Percentiles rank a stretch among this genome's conserved stretches.
Evolutionary conservation across 106 monocot species (phyloP).

Genomic region (Dendrobium catenatum): DNA sequence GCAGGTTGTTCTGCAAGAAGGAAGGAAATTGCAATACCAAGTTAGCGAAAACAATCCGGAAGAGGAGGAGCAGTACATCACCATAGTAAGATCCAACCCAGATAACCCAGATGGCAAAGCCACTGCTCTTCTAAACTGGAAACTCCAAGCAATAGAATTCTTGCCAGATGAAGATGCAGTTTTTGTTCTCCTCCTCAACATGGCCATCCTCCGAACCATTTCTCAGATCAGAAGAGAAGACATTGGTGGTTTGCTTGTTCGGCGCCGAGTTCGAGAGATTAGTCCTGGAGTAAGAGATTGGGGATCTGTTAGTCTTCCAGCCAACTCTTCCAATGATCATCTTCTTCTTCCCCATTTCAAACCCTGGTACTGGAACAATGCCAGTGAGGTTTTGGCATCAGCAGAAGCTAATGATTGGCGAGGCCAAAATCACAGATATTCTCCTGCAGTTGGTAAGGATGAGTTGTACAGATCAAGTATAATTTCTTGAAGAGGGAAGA

Average conservation of each 20-base stretch:
- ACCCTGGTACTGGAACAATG: slow-evolving; percentile 79
- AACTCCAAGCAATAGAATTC: slow-evolving; percentile 70
- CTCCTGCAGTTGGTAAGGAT: slow-evolving; percentile 53
- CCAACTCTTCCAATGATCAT: background rate
- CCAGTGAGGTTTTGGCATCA: slow-evolving; percentile 41
- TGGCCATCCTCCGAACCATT: slow-evolving; percentile 49
- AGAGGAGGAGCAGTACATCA: slow-evolving; percentile 68
- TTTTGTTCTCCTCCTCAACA: slow-evolving; percentile 61
- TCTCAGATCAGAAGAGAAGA: slow-evolving; percentile 65
- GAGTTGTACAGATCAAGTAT: slow-evolving; percentile 46
- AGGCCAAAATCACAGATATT: slow-evolving; percentile 10
- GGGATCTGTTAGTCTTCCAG: slow-evolving; percentile 74
- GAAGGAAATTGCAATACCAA: slow-evolving; percentile 70
- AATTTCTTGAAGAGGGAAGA: slow-evolving; percentile 22
- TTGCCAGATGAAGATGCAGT: slow-evolving; percentile 83
- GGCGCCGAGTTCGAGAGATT: slow-evolving; percentile 48
- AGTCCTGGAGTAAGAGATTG: slow-evolving; percentile 62
- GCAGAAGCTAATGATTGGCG: slow-evolving; percentile 21
- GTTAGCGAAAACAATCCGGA: slow-evolving; percentile 19
- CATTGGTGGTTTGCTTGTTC: slow-evolving; percentile 41
- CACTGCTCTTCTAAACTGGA: slow-evolving; percentile 87
- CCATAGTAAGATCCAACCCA: slow-evolving; percentile 38
- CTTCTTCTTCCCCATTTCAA: slow-evolving; percentile 21
- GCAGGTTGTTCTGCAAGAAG: slow-evolving; percentile 47
- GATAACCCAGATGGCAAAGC: slow-evolving; percentile 60